Base-by-base conservation (phyloP, 2,329 filamentous ascomycete genomes). In the Balansia obtecta region DNA sequence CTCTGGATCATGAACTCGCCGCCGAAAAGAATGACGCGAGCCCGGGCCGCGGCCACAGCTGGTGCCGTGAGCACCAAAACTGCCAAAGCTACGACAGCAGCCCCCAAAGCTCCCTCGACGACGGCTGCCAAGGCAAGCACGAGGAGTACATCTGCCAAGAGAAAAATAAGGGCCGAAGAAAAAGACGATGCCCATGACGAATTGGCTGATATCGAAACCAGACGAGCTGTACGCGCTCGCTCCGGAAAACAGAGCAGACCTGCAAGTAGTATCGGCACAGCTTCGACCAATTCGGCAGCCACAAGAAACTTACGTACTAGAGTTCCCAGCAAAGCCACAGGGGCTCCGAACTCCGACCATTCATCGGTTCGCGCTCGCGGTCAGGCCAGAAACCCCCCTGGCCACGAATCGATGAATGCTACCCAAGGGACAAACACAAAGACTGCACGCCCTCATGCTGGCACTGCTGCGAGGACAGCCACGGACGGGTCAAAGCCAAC, bases 11-110 rank as follows among this genome's bases (percentile, higher is more conserved):
- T 81, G 76, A 74, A 77, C 56, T 80, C 75, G 52, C 77, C 78
- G 48, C 78, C 77, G 37, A 79, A 79, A 65, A 74, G 78, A 55
- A 72, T 80, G 59, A 81, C 78, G 54, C 74, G 78, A 48, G 66
- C 71, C 44, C 64, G 71, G 52, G 69, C 71, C 33, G 69, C 70
- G 30, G 70, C 70, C 42, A 73, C 68, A 60, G 62, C 62, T 34
- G 60, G 57, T 49, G 67, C 71, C 51, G 59, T 66, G 27, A 60
- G 63, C 41, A 57, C 58, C 11, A 68, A 71, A 57, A 66, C 68
- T 2, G 68, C 71, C 52, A 75, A 66, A 53, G 68, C 73, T 54
- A 65, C 73, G 53, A 74, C 75, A 56, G 68, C 75, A 51, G 68
- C 73, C 13, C 67, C 74, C 33, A 74, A 71, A 58, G 68, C 75